Evolutionary conservation across 2,329 filamentous ascomycete species (phyloP).

Genomic region (Remersonia thermophila): DNA sequence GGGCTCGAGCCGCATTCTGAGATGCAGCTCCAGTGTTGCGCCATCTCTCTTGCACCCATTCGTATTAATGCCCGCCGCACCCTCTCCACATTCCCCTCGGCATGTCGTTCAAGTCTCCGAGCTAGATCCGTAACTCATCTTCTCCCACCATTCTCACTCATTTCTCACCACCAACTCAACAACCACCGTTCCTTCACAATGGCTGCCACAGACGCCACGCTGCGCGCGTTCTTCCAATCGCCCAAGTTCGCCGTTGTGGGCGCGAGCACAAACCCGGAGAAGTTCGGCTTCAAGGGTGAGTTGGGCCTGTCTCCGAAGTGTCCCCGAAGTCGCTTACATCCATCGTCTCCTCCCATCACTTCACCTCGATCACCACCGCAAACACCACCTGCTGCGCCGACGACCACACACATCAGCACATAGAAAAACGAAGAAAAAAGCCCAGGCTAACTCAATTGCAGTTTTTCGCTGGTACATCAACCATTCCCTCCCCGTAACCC

Average conservation of each 20-base stretch:
- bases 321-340: conserved; percentile 2
- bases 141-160: no score
- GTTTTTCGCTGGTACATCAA: conserved; percentile 83
- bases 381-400: no score
- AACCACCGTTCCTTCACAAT: conserved; percentile 27
- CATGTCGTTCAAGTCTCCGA: no score
- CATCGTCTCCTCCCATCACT: not conserved
- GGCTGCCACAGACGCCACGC: conserved; percentile 55
- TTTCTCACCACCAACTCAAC: not conserved
- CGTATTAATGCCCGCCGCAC: not conserved
- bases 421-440: no score
- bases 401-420: no score
- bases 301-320: conserved; percentile 1
- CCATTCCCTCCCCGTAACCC: conserved; percentile 64
- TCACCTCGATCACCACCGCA: no score
- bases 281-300: conserved; percentile 80
- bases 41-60: not conserved
- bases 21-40: not conserved
- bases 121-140: no score
- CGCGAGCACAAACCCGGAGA: conserved; percentile 70
- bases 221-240: conserved; percentile 68
- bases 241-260: conserved; percentile 79
- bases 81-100: conserved; percentile 1
- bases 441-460: conserved; percentile 23
- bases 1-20: not conserved